phyloP scores from a whole-genome alignment of 1,139 yeast species.

The Sugiyamaella paludigena region DNA sequence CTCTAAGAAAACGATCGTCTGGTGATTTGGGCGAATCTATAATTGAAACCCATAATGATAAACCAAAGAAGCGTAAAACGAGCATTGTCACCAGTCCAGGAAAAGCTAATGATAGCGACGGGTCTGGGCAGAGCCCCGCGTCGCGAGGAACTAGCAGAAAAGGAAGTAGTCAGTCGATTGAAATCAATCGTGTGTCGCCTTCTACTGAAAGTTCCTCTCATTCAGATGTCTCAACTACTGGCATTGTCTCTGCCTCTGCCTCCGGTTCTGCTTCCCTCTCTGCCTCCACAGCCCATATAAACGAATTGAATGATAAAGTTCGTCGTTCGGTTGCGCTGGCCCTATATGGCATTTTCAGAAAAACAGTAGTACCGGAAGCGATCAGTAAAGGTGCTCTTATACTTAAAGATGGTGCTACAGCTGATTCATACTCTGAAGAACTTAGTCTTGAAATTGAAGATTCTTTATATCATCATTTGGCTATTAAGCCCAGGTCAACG shows the following conservation, averaged over 20 bases:
- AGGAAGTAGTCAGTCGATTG: no score
- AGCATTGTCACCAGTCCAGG: no score
- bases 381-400: slow-evolving; percentile 31
- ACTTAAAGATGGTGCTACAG: slow-evolving; percentile 41
- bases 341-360: slow-evolving; percentile 38
- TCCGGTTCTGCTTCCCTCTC: background rate
- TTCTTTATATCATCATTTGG: slow-evolving; percentile 41
- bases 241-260: background rate
- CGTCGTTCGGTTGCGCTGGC: slow-evolving; percentile 45
- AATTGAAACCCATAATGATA: no score
- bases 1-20: no score
- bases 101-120: background rate
- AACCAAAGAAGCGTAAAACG: no score
- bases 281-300: slow-evolving; percentile 8
- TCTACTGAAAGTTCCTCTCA: background rate
- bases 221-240: background rate
- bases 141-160: no score
- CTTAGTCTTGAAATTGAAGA: slow-evolving; percentile 44
- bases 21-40: no score
- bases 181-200: background rate
- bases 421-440: slow-evolving; percentile 39
- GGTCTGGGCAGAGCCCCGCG: background rate
- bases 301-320: slow-evolving; percentile 34
- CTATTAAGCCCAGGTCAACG: slow-evolving; percentile 26
- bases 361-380: slow-evolving; percentile 46